These are phyloP conservation scores for Cyberlindnera maritima DNA, from an alignment of 805 yeast species.

Conservation along the genomic window DNA sequence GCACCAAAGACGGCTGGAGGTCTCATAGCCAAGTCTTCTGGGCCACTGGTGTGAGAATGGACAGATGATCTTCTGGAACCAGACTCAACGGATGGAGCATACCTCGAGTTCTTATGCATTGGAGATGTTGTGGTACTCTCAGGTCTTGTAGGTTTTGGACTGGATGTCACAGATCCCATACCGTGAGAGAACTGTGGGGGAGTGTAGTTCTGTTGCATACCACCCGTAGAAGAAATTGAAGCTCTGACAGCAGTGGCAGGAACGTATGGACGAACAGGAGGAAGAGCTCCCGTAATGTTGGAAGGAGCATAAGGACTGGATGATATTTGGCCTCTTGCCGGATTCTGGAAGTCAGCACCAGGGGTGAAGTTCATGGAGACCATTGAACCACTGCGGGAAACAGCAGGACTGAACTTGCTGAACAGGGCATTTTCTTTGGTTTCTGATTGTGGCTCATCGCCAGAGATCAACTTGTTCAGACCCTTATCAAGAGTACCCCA, in stretches of 20 bases:
- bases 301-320: conserved; percentile 9
- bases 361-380: conserved; percentile 18
- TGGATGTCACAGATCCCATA: conserved; percentile 1
- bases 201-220: conserved; percentile 1
- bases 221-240: neutral
- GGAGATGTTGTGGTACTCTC: conserved; percentile 15
- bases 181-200: conserved; percentile 8
- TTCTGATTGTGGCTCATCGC: conserved; percentile 58
- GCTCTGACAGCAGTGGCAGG: conserved; percentile 1
- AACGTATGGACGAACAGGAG: conserved; percentile 1
- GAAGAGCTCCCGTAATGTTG: neutral
- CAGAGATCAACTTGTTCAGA: conserved; percentile 77
- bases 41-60: conserved; percentile 16
- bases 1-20: neutral
- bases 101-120: conserved; percentile 14
- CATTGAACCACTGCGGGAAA: conserved; percentile 50
- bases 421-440: conserved; percentile 49
- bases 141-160: conserved; percentile 8
- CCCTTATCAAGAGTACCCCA: conserved; percentile 89
- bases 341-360: conserved; percentile 4
- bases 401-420: conserved; percentile 66
- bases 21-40: conserved; percentile 9
- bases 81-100: conserved; percentile 13
- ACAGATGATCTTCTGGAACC: conserved; percentile 25
- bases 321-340: conserved; percentile 4